phyloP scores from a whole-genome alignment of 345 rosid genomes.

The Syzygium aqueum region DNA sequence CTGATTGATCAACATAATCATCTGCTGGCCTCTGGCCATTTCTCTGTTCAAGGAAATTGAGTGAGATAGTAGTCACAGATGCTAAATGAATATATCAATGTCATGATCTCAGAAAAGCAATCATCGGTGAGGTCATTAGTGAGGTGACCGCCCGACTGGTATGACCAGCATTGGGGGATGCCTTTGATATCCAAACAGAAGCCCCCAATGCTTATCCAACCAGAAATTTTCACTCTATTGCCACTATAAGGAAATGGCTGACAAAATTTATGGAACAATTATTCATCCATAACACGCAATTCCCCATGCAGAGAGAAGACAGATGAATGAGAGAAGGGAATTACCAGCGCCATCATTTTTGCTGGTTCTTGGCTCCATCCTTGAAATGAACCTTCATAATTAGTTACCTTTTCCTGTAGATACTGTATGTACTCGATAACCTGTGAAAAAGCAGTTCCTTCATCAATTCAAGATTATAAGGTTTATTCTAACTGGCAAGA shows the following conservation, averaged over 20 bases:
- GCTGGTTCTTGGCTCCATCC: constrained; percentile 72
- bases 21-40: constrained; percentile 41
- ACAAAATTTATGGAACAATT: not conserved
- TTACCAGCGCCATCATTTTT: constrained; percentile 70
- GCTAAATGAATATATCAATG: no score
- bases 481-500: not conserved
- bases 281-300: not conserved
- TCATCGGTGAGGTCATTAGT: not conserved
- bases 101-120: not conserved
- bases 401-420: constrained; percentile 75
- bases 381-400: constrained; percentile 54
- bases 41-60: constrained; percentile 28
- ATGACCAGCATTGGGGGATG: not conserved
- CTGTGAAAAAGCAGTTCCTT: constrained; percentile 21
- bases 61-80: not conserved
- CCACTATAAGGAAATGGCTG: not conserved
- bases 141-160: not conserved
- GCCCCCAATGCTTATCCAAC: not conserved
- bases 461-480: not conserved
- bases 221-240: not conserved
- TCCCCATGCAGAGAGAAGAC: not conserved
- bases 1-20: constrained; percentile 35
- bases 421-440: constrained; percentile 91
- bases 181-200: not conserved
- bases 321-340: not conserved